Evolutionary conservation across 2,329 filamentous ascomycete species (phyloP), one percentile per base, ranked within the genome.

Genomic region (Botryosphaeria dothidea): DNA sequence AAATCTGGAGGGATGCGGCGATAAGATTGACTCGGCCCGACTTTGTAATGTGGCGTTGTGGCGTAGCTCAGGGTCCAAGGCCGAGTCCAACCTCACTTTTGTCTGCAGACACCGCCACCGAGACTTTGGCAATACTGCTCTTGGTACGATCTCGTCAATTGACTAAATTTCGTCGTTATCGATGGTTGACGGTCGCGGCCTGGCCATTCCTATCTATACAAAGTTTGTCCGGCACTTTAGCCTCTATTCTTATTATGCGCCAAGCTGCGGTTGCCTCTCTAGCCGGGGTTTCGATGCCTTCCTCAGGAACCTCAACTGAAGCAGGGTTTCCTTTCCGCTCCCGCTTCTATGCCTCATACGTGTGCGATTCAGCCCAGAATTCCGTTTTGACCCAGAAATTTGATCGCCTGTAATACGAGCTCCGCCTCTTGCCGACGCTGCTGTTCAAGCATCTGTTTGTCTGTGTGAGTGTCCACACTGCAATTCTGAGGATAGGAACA

Each of bases 381-480:
- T 21, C 80, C 79, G 36, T 75, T 68, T 43, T 75, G 74, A 2
- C 81, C 81, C 8, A 83, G 71, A 68, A 78, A 77, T 69, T 81
- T 82, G 69, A 83, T 82, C 3, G 80, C 80, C 61, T 78, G 73
- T 51, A 83, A 69, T 17, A 79, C 78, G 63, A 81, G 61, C 52
- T 73, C 70, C 67, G 82, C 78, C 51, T 79, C 75, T 64, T 78
- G 76, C 23, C 77, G 74, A 61, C 77, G 69, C 68, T 84, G 80
- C 63, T 82, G 80, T 66, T 83, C 80, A 11, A 82, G 73, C 71
- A 49, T 79, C 56, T 60, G 41, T 45, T 46, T 4, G 15, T 3
- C 43, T 17, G 17, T 66, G 49, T 68, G 45, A 65, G 45, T 8
- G 23, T 21, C 27, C 7, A 25, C 1, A 66, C 34, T 66, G 70